These are phyloP conservation scores for Epichloe coenophiala DNA, from an alignment of 2,329 filamentous ascomycete genomes.

Conservation along the genomic window DNA sequence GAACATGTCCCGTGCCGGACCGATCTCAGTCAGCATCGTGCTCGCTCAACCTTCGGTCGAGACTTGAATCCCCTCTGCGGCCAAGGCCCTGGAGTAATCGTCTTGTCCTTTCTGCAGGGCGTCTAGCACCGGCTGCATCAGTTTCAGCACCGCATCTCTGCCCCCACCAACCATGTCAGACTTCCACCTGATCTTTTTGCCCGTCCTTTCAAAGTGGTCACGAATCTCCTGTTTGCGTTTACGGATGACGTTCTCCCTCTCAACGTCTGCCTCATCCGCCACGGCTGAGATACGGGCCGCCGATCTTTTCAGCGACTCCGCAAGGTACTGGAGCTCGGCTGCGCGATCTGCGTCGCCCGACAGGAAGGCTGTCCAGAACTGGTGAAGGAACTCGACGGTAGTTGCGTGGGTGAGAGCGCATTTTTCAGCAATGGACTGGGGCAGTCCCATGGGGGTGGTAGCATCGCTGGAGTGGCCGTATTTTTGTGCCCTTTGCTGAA, in stretches of 20 bases:
- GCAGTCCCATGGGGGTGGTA: conserved; percentile 38
- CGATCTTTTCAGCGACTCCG: conserved; percentile 68
- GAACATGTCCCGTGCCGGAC: neutral
- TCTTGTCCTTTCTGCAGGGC: conserved; percentile 56
- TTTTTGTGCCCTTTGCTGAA: conserved; percentile 45
- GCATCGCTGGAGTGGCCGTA: conserved; percentile 35
- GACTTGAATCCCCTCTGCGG: conserved; percentile 42
- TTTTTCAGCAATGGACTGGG: conserved; percentile 42
- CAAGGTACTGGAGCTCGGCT: conserved; percentile 65
- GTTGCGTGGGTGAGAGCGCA: conserved; percentile 71
- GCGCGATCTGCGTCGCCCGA: conserved; percentile 76
- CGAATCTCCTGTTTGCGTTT: conserved; percentile 56
- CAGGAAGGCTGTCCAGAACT: conserved; percentile 89
- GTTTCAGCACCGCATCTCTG: conserved; percentile 55
- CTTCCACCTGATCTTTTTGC: conserved; percentile 59
- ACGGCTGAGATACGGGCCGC: conserved; percentile 69
- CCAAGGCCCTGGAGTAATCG: conserved; percentile 60
- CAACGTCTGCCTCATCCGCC: conserved; percentile 64
- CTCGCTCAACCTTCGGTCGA: conserved; percentile 27
- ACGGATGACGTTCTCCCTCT: conserved; percentile 53
- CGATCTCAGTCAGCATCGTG: neutral
- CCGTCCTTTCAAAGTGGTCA: conserved; percentile 56
- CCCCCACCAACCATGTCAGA: conserved; percentile 60
- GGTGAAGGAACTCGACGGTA: conserved; percentile 87
- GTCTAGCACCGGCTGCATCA: conserved; percentile 61